phyloP scores from a whole-genome alignment of 345 rosid genomes.

The Hirschfeldia incana region DNA sequence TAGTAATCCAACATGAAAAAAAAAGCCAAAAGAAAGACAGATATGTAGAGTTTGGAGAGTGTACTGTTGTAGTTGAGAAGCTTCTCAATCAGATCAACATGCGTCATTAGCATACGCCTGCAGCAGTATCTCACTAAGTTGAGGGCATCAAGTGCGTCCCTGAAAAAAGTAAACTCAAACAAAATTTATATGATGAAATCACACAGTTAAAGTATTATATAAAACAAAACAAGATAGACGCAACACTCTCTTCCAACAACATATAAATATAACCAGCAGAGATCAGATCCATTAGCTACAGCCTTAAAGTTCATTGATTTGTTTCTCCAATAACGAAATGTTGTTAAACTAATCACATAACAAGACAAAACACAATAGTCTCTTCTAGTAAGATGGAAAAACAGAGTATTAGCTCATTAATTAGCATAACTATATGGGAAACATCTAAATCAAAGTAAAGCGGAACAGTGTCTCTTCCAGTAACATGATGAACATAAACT shows the following conservation, averaged over 20 bases:
- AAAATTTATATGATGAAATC: not conserved
- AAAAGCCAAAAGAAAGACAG: not conserved
- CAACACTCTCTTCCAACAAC: not conserved
- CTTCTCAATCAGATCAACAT: conserved; percentile 98
- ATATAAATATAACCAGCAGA: not conserved
- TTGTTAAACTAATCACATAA: not conserved
- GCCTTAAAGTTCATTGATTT: not conserved
- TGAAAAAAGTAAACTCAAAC: conserved; percentile 32
- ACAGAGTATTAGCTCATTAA: not conserved
- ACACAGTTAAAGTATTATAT: not conserved
- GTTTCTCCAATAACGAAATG: not conserved
- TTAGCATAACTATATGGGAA: not conserved
- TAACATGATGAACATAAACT: not conserved
- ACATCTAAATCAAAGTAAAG: not conserved
- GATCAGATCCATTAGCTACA: not conserved
- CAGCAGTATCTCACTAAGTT: conserved; percentile 91
- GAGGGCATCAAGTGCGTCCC: conserved; percentile 96
- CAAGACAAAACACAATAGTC: not conserved
- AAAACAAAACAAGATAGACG: no score
- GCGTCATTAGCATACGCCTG: conserved; percentile 98
- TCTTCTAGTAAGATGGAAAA: not conserved
- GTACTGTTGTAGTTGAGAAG: conserved; percentile 95
- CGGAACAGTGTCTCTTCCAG: not conserved
- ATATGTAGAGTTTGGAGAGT: conserved; percentile 22
- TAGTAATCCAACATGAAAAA: not conserved